Evolutionary conservation across 1,284 basidiomycete genomes (phyloP).

Genomic region (Leccinum fallax): DNA sequence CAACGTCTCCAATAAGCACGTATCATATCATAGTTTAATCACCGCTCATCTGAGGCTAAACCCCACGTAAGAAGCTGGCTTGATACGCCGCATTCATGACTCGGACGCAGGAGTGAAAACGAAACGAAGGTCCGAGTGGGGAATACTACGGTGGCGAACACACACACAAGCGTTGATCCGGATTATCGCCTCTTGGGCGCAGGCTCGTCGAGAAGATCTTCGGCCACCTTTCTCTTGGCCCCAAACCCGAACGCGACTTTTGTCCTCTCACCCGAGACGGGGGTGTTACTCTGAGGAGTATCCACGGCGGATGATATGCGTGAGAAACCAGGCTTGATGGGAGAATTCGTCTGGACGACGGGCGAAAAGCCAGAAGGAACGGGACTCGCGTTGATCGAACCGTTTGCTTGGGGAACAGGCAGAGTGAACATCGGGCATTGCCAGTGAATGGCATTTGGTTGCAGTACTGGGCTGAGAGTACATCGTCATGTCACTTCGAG

Average conservation of each 20-base stretch:
- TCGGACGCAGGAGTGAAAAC: neutral
- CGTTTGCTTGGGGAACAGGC: slow-evolving; percentile 54
- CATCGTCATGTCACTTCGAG: too few species aligned
- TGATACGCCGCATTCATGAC: neutral
- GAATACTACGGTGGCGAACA: slow-evolving; percentile 4
- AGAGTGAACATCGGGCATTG: slow-evolving; percentile 45
- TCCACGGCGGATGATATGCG: slow-evolving; percentile 64
- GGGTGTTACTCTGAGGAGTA: slow-evolving; percentile 51
- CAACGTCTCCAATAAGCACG: neutral
- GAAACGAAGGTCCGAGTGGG: neutral
- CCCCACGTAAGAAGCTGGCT: neutral
- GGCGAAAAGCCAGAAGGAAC: slow-evolving; percentile 43
- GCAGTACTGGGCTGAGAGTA: too few species aligned
- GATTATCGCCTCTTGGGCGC: slow-evolving; percentile 46
- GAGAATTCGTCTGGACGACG: slow-evolving; percentile 43
- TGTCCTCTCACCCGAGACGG: slow-evolving; percentile 60
- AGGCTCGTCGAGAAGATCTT: slow-evolving; percentile 54
- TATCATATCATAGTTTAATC: neutral
- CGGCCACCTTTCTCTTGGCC: slow-evolving; percentile 72
- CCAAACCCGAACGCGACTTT: slow-evolving; percentile 78
- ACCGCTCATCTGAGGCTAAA: neutral
- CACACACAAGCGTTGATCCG: neutral
- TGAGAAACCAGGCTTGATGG: slow-evolving; percentile 73
- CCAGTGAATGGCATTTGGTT: too few species aligned
- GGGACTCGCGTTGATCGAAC: slow-evolving; percentile 45